Percentiles rank a stretch among this genome's conserved stretches.
phyloP scores from a whole-genome alignment of 352 stramenopile genomes.

The Globisporangium carolinianum region DNA sequence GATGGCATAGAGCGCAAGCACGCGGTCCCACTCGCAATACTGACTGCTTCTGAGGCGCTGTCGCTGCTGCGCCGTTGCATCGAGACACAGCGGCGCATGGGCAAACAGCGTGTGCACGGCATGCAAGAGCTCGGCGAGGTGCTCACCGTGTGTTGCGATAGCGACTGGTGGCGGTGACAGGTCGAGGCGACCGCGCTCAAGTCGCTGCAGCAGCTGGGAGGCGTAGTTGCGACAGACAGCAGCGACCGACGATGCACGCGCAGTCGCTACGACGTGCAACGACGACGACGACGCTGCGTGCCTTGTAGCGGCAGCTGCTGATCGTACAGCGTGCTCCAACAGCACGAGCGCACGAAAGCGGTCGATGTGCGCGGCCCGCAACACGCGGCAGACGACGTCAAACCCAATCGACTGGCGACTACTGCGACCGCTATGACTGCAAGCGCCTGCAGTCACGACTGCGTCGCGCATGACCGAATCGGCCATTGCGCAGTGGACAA shows the following conservation, averaged over 20 bases:
- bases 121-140: slow-evolving; percentile 10
- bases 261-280: background rate
- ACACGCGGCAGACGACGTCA: slow-evolving; percentile 7
- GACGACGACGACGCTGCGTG: background rate
- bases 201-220: slow-evolving; percentile 6
- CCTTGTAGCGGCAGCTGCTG: no score
- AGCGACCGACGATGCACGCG: background rate
- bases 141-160: slow-evolving; percentile 2
- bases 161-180: background rate
- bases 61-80: no score
- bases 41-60: no score
- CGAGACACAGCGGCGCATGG: background rate
- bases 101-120: slow-evolving; percentile 12
- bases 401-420: slow-evolving; percentile 14
- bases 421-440: background rate
- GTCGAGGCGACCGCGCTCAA: background rate
- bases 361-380: slow-evolving; percentile 1
- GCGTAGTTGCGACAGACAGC: slow-evolving; percentile 9
- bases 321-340: background rate
- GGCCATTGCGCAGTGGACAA: slow-evolving; percentile 27
- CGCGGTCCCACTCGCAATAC: no score
- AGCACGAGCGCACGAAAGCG: background rate
- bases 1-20: no score
- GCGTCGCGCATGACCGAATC: slow-evolving; percentile 18
- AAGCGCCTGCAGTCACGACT: background rate